Conservation (phyloP, 2,329 filamentous ascomycete genomes). For the Aspergillus versicolor region DNA sequence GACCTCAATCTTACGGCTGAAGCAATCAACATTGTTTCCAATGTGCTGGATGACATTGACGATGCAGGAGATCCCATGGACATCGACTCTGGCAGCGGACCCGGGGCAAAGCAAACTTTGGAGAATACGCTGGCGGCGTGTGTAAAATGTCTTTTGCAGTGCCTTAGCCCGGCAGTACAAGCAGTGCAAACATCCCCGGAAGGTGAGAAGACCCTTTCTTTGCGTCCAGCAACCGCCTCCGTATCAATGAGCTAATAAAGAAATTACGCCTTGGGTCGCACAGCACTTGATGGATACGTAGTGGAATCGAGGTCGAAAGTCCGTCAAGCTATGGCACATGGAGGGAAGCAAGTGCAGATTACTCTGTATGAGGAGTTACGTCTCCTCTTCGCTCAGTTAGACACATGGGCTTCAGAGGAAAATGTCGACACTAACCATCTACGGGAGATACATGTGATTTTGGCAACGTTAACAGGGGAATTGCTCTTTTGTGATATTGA, state of each 20-base stretch:
- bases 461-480: constrained; percentile 28
- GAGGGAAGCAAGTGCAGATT: constrained; percentile 35
- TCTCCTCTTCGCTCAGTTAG: constrained; percentile 31
- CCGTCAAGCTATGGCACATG: constrained; percentile 30
- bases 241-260: constrained; percentile 23
- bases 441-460: constrained; percentile 23
- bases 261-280: constrained; percentile 6
- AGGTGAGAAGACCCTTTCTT: constrained; percentile 24
- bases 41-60: constrained; percentile 60
- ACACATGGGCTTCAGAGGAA: constrained; percentile 21
- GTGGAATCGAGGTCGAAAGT: constrained; percentile 29
- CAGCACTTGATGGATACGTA: constrained; percentile 33
- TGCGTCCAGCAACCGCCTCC: neutral
- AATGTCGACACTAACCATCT: constrained; percentile 18
- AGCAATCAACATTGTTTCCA: constrained; percentile 62
- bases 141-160: constrained; percentile 39
- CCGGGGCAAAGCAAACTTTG: constrained; percentile 33
- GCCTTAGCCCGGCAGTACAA: constrained; percentile 32
- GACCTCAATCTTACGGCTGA: constrained; percentile 71
- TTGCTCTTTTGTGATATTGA: constrained; percentile 36
- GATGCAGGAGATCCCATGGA: constrained; percentile 66
- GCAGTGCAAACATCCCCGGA: constrained; percentile 19
- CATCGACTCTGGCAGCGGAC: constrained; percentile 54
- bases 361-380: constrained; percentile 37
- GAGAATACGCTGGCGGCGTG: constrained; percentile 40